Conservation (phyloP, 495 filamentous ascomycete species). For the Penicillium canescens region DNA sequence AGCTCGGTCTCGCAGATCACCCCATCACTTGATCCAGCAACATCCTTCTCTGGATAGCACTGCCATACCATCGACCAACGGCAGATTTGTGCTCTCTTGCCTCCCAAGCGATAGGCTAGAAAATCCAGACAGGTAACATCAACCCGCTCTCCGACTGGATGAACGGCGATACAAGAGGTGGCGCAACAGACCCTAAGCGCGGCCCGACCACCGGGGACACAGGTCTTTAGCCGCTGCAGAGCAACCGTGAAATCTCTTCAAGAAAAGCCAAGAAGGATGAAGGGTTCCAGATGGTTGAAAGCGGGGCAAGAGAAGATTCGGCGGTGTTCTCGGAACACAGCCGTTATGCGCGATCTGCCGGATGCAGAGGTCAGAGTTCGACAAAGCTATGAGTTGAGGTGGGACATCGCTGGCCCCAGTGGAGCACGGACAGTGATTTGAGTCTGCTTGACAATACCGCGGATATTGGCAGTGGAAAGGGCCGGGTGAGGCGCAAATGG, state of each 20-base stretch:
- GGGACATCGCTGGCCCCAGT: slow-evolving; percentile 15
- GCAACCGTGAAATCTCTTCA: slow-evolving; percentile 5
- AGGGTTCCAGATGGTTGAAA: slow-evolving; percentile 12
- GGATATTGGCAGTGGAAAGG: slow-evolving; percentile 19
- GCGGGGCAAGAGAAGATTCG: slow-evolving; percentile 19
- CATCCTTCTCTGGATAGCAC: slow-evolving; percentile 22
- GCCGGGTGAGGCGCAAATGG: slow-evolving; percentile 12
- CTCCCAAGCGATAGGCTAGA: slow-evolving; percentile 8
- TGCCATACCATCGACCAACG: neutral
- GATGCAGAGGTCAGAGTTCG: slow-evolving; percentile 12
- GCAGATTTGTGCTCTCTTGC: slow-evolving; percentile 4
- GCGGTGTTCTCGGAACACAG: slow-evolving; percentile 13
- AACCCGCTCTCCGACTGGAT: slow-evolving; percentile 13
- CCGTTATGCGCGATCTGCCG: neutral
- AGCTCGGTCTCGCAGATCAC: neutral
- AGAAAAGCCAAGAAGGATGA: neutral
- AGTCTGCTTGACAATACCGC: slow-evolving; percentile 20
- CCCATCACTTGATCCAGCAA: slow-evolving; percentile 12
- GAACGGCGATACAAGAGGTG: slow-evolving; percentile 2
- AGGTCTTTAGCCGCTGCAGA: slow-evolving; percentile 18
- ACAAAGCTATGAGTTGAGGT: slow-evolving; percentile 8
- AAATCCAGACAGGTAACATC: slow-evolving; percentile 20
- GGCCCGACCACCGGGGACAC: slow-evolving; percentile 19
- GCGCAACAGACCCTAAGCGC: slow-evolving; percentile 19
- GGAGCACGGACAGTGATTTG: slow-evolving; percentile 12